These are phyloP conservation scores for Fimicolochytrium jonesii DNA, from an alignment of 192 early-diverging fungal genomes.

Conservation along the genomic window DNA sequence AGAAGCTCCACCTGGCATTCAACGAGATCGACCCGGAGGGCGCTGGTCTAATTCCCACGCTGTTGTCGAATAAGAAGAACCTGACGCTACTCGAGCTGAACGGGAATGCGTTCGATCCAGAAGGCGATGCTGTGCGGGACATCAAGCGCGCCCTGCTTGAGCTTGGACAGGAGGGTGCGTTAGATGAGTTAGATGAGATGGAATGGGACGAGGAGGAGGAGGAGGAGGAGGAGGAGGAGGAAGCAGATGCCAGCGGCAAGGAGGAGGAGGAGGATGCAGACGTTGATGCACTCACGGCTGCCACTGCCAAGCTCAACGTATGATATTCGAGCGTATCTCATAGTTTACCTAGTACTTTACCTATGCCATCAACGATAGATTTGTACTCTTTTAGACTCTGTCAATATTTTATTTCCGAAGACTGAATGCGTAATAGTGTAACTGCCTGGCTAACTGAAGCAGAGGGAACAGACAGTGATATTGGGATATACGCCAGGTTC, in stretches of 20 bases:
- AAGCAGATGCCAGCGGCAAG: no score
- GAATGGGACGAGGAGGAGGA: conserved; percentile 59
- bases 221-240: conserved; percentile 47
- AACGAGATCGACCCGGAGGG: conserved; percentile 85
- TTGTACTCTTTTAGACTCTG: no score
- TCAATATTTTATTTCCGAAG: no score
- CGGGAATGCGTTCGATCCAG: conserved; percentile 86
- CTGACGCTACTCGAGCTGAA: conserved; percentile 77
- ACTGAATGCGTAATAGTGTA: no score
- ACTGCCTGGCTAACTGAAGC: no score
- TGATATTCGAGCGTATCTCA: no score
- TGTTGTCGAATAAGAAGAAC: conserved; percentile 60
- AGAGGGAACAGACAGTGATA: no score
- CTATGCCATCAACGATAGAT: no score
- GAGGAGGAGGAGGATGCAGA: conserved; percentile 43
- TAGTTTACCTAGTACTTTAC: no score
- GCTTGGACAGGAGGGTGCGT: conserved; percentile 69
- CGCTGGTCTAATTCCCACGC: conserved; percentile 58
- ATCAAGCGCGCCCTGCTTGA: conserved; percentile 65
- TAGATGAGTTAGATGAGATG: conserved; percentile 97
- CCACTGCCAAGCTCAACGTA: conserved; percentile 18
- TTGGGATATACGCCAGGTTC: no score
- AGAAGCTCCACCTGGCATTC: conserved; percentile 71
- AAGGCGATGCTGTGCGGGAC: conserved; percentile 69
- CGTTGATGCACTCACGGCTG: neutral